Evolutionary conservation across 2,329 filamentous ascomycete genomes (phyloP).

Genomic region (Thelonectria olida): DNA sequence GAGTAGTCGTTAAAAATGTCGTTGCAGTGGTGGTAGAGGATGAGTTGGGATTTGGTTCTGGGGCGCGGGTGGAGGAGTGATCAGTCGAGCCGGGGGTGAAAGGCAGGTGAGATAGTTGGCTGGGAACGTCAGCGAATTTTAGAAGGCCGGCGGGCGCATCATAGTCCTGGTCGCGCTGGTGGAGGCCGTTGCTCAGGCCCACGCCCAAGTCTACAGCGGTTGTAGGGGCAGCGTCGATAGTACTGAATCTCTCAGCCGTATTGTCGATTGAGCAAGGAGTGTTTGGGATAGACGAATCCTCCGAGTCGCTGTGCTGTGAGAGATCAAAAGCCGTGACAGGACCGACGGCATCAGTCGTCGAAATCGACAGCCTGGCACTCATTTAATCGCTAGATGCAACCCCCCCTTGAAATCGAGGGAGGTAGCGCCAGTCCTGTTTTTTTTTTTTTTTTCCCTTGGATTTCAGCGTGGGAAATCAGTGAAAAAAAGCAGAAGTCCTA

Average conservation of each 20-base stretch:
- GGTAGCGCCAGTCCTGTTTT: constrained; percentile 3
- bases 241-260: constrained; percentile 3
- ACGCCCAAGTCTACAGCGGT: constrained; percentile 8
- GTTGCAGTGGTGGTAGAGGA: constrained; percentile 29
- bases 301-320: constrained; percentile 10
- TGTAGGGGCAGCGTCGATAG: constrained; percentile 1
- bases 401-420: constrained; percentile 29
- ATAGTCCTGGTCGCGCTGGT: constrained; percentile 37
- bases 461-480: background rate
- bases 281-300: constrained; percentile 14
- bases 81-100: constrained; percentile 42
- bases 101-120: constrained; percentile 38
- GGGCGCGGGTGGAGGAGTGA: constrained; percentile 36
- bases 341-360: constrained; percentile 38
- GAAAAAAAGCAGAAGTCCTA: background rate
- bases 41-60: constrained; percentile 37
- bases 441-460: background rate
- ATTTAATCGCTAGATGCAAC: constrained; percentile 37
- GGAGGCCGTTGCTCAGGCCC: constrained; percentile 28
- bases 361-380: constrained; percentile 30
- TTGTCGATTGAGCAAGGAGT: constrained; percentile 10
- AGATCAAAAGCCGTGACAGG: constrained; percentile 13
- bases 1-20: constrained; percentile 26
- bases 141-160: constrained; percentile 39
- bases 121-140: constrained; percentile 42